Evolutionary conservation across 2,329 filamentous ascomycete species (phyloP), one percentile per base, ranked within the genome.

Genomic region (Colletotrichum chlorophyti): DNA sequence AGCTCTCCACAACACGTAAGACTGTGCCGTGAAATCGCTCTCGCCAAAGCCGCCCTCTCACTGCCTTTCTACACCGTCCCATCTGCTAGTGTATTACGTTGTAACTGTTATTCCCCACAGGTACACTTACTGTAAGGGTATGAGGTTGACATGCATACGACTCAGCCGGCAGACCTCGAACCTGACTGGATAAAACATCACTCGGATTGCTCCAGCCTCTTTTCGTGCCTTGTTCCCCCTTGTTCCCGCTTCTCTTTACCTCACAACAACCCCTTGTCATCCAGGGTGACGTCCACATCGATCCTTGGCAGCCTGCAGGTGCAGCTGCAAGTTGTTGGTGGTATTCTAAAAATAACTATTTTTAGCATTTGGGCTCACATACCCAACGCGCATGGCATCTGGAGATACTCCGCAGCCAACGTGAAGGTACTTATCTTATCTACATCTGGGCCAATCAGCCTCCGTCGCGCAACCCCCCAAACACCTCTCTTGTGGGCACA

Each of bases 291-390:
- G 29, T 48, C 15, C 34, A 38, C 11, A 6, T 6, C 50, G n/a
- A 54, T 42, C 29, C 54, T 23, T 42, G n/a, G 8, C 40, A 34
- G 24, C 26, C 17, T 12, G 35, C 35, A 29, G 32, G 11, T 48
- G 50, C 15, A 12, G 37, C 31, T n/a, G n/a, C n/a, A n/a, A n/a
- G n/a, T n/a, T n/a, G n/a, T n/a, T n/a, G n/a, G n/a, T n/a, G n/a
- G n/a, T n/a, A n/a, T 58, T 52, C 53, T 58, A 61, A 61, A 59
- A 59, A 61, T 50, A 59, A 15, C 49, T 61, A 59, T 54, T 59
- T 61, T 61, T 59, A 59, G 54, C 48, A 53, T 19, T 45, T 34
- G 15, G 12, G 21, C 23, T 17, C 43, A 15, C 26, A 45, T 29
- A n/a, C 43, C 17, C 29, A 29, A 24, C 38, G 26, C 38, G 23